Base-by-base conservation (phyloP, 2,329 filamentous ascomycete genomes). In the Ploettnerulaceae sp. region DNA sequence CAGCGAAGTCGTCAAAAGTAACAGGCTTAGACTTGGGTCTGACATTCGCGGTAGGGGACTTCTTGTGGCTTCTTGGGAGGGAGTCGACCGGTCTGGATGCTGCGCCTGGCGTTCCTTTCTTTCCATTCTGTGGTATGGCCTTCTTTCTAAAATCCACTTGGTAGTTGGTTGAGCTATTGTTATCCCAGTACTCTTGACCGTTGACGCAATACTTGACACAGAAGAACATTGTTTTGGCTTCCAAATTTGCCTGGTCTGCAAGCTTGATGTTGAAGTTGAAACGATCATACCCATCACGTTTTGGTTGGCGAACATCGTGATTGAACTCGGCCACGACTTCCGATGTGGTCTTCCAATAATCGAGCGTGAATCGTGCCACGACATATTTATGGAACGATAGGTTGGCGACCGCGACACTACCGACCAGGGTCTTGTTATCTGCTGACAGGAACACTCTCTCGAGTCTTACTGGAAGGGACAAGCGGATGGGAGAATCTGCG, bases 291-390 rank as follows among this genome's bases (percentile, higher is more conserved):
- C 84, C 81, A 57, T 84, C 75, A 3, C 71, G 71, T 32, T 84
- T 79, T 56, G 79, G 79, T 21, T 80, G 79, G 33, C 81, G 79
- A 35, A 91, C 77, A 67, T 93, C 86, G 52, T 86, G 79, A 64
- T 82, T 84, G 70, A 80, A 98, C 60, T 96, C 89, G n/a, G 88
- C 91, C 28, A 77, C 76, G 1, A 97, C 86, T 64, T 98, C 93
- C 0, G 93, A 98, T 0, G 90, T 94, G 0, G 93, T 98, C 75
- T 95, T 95, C 93, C 93, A 98, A 69, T 95, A 93, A 66, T 98
- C 93, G 36, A 96, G 77, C 0, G 93, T 98, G 67, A 98, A 98
- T 40, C 93, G 82, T 65, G 89, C 91, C n/a, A 85, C 81, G 44
- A 98, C 88, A 5, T 75, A 67, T 69, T 98, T 98, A 44, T 90